Percentiles rank a stretch among this genome's conserved stretches.
phyloP scores from a whole-genome alignment of 2,329 filamentous ascomycete genomes.

The Aspergillus hiratsukae region DNA sequence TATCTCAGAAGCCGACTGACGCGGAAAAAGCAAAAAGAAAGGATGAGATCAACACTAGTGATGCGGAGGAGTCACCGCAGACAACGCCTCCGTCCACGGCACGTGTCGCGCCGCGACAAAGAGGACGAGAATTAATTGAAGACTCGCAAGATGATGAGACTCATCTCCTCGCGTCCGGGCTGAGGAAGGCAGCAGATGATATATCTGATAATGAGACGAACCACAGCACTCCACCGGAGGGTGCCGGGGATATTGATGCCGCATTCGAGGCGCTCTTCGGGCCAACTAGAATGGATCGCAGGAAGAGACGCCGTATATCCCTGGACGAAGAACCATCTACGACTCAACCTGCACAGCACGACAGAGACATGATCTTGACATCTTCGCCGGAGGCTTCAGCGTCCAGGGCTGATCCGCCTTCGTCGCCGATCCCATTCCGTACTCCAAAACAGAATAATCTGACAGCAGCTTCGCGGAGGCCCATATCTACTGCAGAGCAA shows the following conservation, averaged over 20 bases:
- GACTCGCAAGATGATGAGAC: slow-evolving; percentile 20
- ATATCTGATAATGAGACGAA: slow-evolving; percentile 8
- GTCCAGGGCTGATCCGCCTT: neutral
- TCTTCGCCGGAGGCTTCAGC: slow-evolving; percentile 15
- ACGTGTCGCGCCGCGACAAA: slow-evolving; percentile 2
- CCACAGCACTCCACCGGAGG: slow-evolving; percentile 13
- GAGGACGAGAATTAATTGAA: slow-evolving; percentile 23
- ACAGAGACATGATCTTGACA: slow-evolving; percentile 15
- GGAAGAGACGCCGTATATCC: slow-evolving; percentile 32
- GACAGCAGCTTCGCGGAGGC: slow-evolving; percentile 3
- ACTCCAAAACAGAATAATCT: slow-evolving; percentile 4
- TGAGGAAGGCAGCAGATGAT: neutral
- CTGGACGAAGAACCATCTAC: slow-evolving; percentile 3
- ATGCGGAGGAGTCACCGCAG: slow-evolving; percentile 14
- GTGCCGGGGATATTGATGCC: slow-evolving; percentile 12
- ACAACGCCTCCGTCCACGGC: slow-evolving; percentile 9
- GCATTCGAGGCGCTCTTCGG: slow-evolving; percentile 31
- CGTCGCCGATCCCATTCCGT: slow-evolving; percentile 8
- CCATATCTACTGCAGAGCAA: slow-evolving; percentile 1
- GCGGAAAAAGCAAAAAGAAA: slow-evolving; percentile 1
- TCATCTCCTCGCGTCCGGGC: neutral
- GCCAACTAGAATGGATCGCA: slow-evolving; percentile 14
- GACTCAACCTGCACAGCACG: slow-evolving; percentile 3
- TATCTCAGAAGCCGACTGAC: slow-evolving; percentile 21
- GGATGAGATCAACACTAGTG: slow-evolving; percentile 16